Base-by-base conservation (phyloP, 2,329 filamentous ascomycete genomes). In the Boeremia exigua region DNA sequence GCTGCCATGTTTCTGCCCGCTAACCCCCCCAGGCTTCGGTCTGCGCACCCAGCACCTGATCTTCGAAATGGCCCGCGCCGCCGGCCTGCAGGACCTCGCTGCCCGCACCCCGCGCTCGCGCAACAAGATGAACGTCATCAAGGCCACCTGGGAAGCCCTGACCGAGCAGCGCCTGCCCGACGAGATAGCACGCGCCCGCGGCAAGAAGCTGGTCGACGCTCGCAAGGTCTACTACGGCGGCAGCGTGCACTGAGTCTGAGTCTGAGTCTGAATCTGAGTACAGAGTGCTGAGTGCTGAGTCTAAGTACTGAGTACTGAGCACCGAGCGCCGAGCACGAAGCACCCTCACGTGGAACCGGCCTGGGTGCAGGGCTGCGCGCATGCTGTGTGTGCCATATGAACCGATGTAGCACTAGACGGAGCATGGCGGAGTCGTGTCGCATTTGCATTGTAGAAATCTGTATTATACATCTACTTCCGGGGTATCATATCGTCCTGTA, bases 61-160 rank as follows among this genome's bases (percentile, higher is more conserved):
- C 75, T 98, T 93, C 78, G 94, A 99, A 77, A 92, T 99, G 82
- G 93, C 91, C 72, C 89, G 92, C 61, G 88, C 88, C 44, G 90
- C 87, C 36, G 95, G 95, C 62, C 92, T 99, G 70, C 83, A 88
- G 61, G 95, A 99, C 75, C 85, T 99, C 30, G 85, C 92, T 14
- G 93, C 91, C 44, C 85, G 85, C 64, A 93, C 96, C 60, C 88
- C 88, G 33, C 89, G 94, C 40, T 91, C 91, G 60, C 86, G 93
- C 70, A 98, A 96, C 82, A 92, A 92, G 66, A 96, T 98, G 92
- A 99, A 99, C 81, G 91, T 93, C 15, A 90, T 96, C 79, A 97
- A 97, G 81, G 95, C 95, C 12, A 85, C 92, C 36, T 91, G 90
- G 77, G 77, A 94, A 75, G 94, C 93, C 5, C 81, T 99, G 60